Base-by-base conservation (phyloP, 345 rosid species). In the Salix suchowensis region DNA sequence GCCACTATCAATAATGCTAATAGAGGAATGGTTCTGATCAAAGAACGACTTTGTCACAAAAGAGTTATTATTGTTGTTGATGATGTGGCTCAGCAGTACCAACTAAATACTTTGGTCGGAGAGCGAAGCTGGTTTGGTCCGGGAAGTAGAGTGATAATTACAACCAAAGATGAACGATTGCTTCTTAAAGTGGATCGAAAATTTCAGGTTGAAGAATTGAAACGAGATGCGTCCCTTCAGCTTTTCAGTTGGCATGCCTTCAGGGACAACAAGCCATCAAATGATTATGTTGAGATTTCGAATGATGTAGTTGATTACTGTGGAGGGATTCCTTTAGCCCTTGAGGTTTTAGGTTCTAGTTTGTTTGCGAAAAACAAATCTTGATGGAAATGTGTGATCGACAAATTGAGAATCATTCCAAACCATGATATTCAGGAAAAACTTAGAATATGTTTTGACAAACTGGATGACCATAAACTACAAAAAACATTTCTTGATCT, bases 181-280 rank as follows among this genome's bases (percentile, higher is more conserved):
- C 26, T 32, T 3, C 34, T 32, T 32, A 32, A 32, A 32, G 34
- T 32, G 34, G 12, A n/a, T 40, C 28, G 6, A 37, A 68, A 1
- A 15, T 68, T 26, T 21, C 11, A 26, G 21, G 62, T 76, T 4
- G 1, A 39, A 2, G 28, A 26, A 9, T 21, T 76, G n/a, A 13
- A 39, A 14, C 19, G 1, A 8, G 23, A 40, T 12, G 68, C 40
- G 42, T 69, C 79, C 16, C 58, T 68, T 18, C 11, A 58, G 60
- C 54, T 76, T 16, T 68, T 76, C 71, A 28, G 71, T 28, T 66
- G 71, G 73, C 58, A 39, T 69, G 79, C 79, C 7, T 76, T 76
- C 9, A 36, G 37, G 40, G 58, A 76, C 6, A 39, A 44, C 4
- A 28, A 68, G 40, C 74, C 61, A 6, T 3, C 7, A 23, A 28